Conservation (phyloP, 306 rosid species). For the Dryas alaskensis region DNA sequence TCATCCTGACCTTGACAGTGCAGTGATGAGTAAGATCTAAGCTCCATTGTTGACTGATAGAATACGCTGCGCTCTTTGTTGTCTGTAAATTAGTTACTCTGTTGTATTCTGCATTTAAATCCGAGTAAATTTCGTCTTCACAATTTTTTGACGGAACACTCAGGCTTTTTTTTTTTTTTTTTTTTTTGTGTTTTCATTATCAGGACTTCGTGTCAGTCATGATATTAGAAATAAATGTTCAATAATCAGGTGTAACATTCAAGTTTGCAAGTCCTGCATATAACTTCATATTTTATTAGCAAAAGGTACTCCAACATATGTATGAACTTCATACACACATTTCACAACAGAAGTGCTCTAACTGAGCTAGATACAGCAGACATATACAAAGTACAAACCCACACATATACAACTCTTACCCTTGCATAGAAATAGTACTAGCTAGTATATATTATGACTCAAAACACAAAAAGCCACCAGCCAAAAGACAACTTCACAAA, state of each 20-base stretch:
- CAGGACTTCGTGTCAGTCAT: not conserved
- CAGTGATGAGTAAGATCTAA: slow-evolving; percentile 17
- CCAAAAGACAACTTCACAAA: not conserved
- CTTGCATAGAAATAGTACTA: not conserved
- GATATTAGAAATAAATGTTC: not conserved
- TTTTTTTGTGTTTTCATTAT: not conserved
- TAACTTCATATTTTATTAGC: not conserved
- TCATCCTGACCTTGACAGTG: slow-evolving; percentile 42
- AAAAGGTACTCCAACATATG: not conserved
- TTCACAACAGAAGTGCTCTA: not conserved
- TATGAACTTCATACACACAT: not conserved
- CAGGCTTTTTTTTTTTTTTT: not conserved
- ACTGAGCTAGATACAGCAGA: not conserved
- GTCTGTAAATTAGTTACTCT: slow-evolving; percentile 10
- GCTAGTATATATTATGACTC: not conserved
- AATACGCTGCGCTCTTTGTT: slow-evolving; percentile 24
- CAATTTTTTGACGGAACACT: not conserved
- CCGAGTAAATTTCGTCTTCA: not conserved
- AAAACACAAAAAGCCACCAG: not conserved
- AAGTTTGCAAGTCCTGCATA: not conserved
- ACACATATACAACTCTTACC: not conserved
- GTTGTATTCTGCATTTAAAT: not conserved
- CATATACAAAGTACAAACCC: not conserved
- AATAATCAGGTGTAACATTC: not conserved
- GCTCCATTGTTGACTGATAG: slow-evolving; percentile 25